Percentiles rank a stretch among this genome's conserved stretches.
These are phyloP conservation scores for Trichoderma cornu-damae DNA, from an alignment of 2,329 filamentous ascomycete species.

Conservation along the genomic window DNA sequence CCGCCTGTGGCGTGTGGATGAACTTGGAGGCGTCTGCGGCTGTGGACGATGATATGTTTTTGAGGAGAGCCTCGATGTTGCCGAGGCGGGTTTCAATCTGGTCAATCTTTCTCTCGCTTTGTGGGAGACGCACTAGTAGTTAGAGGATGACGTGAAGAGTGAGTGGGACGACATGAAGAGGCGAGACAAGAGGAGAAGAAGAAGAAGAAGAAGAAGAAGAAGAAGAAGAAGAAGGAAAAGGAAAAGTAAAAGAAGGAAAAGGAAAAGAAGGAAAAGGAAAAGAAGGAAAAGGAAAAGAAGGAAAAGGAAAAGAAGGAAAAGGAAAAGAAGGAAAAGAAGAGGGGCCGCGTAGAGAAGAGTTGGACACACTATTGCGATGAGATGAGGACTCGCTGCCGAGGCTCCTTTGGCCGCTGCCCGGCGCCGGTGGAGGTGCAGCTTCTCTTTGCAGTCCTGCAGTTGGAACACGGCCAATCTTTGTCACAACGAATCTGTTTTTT, in stretches of 20 bases:
- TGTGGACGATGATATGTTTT: conserved; percentile 32
- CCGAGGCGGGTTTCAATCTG: conserved; percentile 42
- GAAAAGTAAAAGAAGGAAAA: too few species aligned
- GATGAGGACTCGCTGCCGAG: conserved; percentile 52
- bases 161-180: background rate
- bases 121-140: background rate
- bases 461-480: conserved; percentile 54
- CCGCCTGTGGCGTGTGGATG: conserved; percentile 26
- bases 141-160: too few species aligned
- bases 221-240: background rate
- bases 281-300: too few species aligned
- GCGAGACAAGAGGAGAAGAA: too few species aligned
- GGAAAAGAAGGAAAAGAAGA: too few species aligned
- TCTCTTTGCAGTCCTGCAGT: conserved; percentile 50
- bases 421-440: conserved; percentile 51
- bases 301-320: too few species aligned
- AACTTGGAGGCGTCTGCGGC: conserved; percentile 23
- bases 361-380: conserved; percentile 55
- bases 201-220: too few species aligned
- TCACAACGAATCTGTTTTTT: conserved; percentile 52
- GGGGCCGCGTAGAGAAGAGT: background rate
- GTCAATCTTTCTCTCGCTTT: conserved; percentile 51
- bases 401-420: conserved; percentile 51
- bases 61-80: conserved; percentile 42
- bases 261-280: too few species aligned